phyloP scores from a whole-genome alignment of 441 rosid species.

The Macaranga tanarius region DNA sequence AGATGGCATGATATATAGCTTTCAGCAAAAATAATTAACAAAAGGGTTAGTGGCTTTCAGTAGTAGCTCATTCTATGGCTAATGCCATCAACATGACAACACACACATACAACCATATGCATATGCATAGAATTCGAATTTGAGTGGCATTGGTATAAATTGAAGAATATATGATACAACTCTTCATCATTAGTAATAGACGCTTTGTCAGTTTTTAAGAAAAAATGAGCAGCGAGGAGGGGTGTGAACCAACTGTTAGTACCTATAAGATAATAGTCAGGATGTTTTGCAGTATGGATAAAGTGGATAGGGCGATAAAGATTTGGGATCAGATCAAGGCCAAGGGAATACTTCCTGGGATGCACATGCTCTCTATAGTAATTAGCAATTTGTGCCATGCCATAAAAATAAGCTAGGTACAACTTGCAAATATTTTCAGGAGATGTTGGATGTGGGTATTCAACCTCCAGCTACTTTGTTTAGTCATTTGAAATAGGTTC shows the following conservation, averaged over 20 bases:
- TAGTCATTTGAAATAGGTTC: constrained; percentile 69
- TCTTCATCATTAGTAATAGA: constrained; percentile 61
- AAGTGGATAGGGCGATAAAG: constrained; percentile 57
- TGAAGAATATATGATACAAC: constrained; percentile 74
- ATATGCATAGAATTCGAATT: no score
- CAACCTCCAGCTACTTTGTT: constrained; percentile 72
- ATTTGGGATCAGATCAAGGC: constrained; percentile 76
- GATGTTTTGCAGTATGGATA: constrained; percentile 68
- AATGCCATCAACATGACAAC: no score
- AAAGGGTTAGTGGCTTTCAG: no score
- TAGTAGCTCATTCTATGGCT: no score
- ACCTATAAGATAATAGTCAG: constrained; percentile 76
- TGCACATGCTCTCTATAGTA: constrained; percentile 80
- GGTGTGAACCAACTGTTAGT: constrained; percentile 63
- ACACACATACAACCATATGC: no score
- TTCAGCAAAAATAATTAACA: no score
- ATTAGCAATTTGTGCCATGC: constrained; percentile 57
- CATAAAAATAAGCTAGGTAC: constrained; percentile 55
- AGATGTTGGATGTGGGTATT: constrained; percentile 81
- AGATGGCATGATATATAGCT: no score
- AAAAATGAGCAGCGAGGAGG: constrained; percentile 40
- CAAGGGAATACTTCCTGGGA: constrained; percentile 70
- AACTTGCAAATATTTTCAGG: constrained; percentile 75
- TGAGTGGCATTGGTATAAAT: constrained; percentile 59
- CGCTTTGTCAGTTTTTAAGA: constrained; percentile 57